These are phyloP conservation scores for Ascochyta pisi DNA, from an alignment of 2,329 filamentous ascomycete species.

Conservation along the genomic window DNA sequence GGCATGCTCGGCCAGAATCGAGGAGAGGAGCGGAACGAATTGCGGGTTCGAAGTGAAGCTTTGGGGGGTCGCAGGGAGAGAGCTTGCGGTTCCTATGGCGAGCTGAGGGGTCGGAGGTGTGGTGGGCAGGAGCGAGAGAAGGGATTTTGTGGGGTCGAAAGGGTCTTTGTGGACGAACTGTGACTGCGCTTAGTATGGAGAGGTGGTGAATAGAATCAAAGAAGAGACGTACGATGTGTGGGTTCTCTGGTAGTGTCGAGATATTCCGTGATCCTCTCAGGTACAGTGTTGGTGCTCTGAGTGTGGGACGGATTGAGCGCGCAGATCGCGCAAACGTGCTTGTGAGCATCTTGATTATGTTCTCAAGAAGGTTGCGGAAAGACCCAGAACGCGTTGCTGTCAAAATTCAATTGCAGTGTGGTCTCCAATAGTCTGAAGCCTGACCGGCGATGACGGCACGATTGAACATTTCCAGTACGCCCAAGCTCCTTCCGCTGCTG, in stretches of 20 bases:
- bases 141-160: constrained; percentile 47
- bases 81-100: constrained; percentile 61
- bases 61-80: constrained; percentile 63
- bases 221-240: constrained; percentile 48
- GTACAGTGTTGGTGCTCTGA: constrained; percentile 24
- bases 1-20: constrained; percentile 62
- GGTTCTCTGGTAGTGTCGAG: constrained; percentile 54
- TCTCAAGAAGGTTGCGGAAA: too few species aligned
- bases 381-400: neutral
- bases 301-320: constrained; percentile 20
- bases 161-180: constrained; percentile 60
- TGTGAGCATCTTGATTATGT: constrained; percentile 24
- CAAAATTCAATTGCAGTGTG: constrained; percentile 5
- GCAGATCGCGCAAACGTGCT: constrained; percentile 27
- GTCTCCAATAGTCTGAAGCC: neutral
- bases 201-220: neutral
- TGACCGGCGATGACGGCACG: constrained; percentile 21
- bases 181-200: constrained; percentile 1
- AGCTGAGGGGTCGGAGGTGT: constrained; percentile 60
- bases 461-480: constrained; percentile 11
- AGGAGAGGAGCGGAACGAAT: constrained; percentile 64
- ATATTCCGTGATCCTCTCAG: constrained; percentile 34
- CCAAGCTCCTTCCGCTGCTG: constrained; percentile 26
- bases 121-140: constrained; percentile 65
- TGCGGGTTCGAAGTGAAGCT: constrained; percentile 63